Evolutionary conservation across 2,329 filamentous ascomycete species (phyloP).

Genomic region (Chaetomium sp.): DNA sequence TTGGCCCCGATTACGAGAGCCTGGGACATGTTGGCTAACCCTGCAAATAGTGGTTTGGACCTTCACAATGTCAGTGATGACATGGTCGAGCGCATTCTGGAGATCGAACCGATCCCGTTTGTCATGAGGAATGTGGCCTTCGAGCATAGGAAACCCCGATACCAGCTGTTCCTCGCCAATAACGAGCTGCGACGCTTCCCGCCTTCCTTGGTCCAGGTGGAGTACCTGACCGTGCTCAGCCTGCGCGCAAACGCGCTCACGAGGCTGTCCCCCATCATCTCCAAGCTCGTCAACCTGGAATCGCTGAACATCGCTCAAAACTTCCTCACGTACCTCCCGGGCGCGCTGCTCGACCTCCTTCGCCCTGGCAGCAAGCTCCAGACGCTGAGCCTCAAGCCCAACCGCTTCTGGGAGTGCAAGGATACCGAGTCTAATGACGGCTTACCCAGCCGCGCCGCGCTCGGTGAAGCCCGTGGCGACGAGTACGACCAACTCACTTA

Average conservation of each 20-base stretch:
- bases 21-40: too few relatives aligned
- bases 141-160: slow-evolving; percentile 48
- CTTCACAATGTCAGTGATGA: slow-evolving; percentile 50
- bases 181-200: slow-evolving; percentile 55
- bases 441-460: too few relatives aligned
- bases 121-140: slow-evolving; percentile 54
- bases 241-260: slow-evolving; percentile 57
- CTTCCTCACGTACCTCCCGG: slow-evolving; percentile 52
- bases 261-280: slow-evolving; percentile 55
- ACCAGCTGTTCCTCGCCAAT: slow-evolving; percentile 55
- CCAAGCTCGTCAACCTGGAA: slow-evolving; percentile 49
- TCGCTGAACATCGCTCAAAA: slow-evolving; percentile 64
- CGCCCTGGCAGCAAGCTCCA: slow-evolving; percentile 38
- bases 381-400: slow-evolving; percentile 53
- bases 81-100: slow-evolving; percentile 50
- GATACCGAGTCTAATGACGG: not conserved
- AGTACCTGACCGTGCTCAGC: slow-evolving; percentile 57
- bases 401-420: slow-evolving; percentile 45
- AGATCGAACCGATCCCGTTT: slow-evolving; percentile 47
- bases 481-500: slow-evolving; percentile 15
- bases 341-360: slow-evolving; percentile 55
- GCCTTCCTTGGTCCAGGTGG: slow-evolving; percentile 53
- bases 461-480: not conserved
- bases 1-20: not conserved
- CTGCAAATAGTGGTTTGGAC: slow-evolving; percentile 33